Base-by-base conservation (phyloP, 2,329 filamentous ascomycete species). In the Akanthomyces uredinophilus region DNA sequence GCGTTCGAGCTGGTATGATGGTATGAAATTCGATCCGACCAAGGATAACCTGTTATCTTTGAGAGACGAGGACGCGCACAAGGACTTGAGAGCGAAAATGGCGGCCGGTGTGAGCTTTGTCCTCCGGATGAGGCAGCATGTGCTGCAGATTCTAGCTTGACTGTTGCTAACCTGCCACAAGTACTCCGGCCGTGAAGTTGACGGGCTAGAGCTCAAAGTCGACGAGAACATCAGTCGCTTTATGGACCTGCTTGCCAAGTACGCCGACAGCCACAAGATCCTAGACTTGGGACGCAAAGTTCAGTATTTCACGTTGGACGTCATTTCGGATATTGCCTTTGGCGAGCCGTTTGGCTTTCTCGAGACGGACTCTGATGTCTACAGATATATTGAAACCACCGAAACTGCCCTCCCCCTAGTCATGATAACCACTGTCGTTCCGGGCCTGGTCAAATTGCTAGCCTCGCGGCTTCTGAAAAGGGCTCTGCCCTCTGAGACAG, bases 151-250 rank as follows among this genome's bases (percentile, higher is more conserved):
- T 3, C 27, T 24, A 7, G 4, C 8, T 16, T 53, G 35, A 18
- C 6, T n/a, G 16, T 41, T 37, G 55, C 41, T 16, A n/a, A 43
- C 41, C 39, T 58, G 47, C 18, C 27, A 39, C 5, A 41, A 68
- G 65, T 83, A 83, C 65, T 76, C 79, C 4, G 81, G 81, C 7
- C 81, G 81, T 64, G 83, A 84, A 43, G 81, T 83, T n/a, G 74
- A 77, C 3, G 70, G 72, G 6, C 68, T 84, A 1, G 82, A 85
- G 65, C 65, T 71, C 13, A 76, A 77, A 37, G 78, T 86, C 37
- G 81, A 85, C 63, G 67, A 73, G 18, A 77, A 79, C 49, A 72
- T 85, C 7, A 62, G 71, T 22, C 73, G 79, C 1, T 71, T 84
- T 1, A 65, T 83, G 22, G 55, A 70, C 0, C 72, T 84, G 1